Evolutionary conservation across 1,284 basidiomycete genomes (phyloP), one percentile per base, ranked within the genome.

Genomic region (Phellinidium pouzarii): DNA sequence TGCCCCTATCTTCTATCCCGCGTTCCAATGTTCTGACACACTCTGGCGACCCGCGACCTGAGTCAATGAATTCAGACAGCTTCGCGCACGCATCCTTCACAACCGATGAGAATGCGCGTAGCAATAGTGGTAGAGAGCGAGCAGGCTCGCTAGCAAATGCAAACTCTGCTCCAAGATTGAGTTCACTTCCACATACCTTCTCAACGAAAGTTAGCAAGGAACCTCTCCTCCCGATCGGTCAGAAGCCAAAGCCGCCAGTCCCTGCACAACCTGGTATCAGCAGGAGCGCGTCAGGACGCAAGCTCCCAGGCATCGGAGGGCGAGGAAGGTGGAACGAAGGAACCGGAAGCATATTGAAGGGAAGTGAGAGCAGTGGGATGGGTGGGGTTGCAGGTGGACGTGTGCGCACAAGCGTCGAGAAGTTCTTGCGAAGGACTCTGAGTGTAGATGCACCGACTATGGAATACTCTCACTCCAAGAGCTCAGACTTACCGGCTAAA

Each of bases 171-270:
- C 12, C 38, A 2, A 42, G 53, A 3, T 7, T 19, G 19, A 52
- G 44, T 31, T 29, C 23, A 12, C 29, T 54, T n/a, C n/a, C 29
- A 4, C 48, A 52, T 37, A 44, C 31, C 17, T 57, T 53, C 31
- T 57, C 55, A 11, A 53, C 46, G 26, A 86, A 84, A 62, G 76
- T 74, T 53, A 85, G 83, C 62, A 75, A 80, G 37, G 84, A 87
- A 57, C 82, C 82, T 1, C 69, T 87, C 44, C 71, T 87, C 2
- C 82, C 84, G 6, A 66, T 77, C 8, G 54, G 54, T 11, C 54
- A 52, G 40, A 56, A 52, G 42, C 50, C 54, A 12, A 56, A 56
- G 22, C 23, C 50, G 19, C 19, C 37, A 23, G 26, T 44, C 14
- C 27, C 19, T 34, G 11, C 31, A n/a, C 41, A 44, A 23, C 52